Evolutionary conservation across 176 grass and related monocot species (phyloP).

Genomic region (Carex littledalei): DNA sequence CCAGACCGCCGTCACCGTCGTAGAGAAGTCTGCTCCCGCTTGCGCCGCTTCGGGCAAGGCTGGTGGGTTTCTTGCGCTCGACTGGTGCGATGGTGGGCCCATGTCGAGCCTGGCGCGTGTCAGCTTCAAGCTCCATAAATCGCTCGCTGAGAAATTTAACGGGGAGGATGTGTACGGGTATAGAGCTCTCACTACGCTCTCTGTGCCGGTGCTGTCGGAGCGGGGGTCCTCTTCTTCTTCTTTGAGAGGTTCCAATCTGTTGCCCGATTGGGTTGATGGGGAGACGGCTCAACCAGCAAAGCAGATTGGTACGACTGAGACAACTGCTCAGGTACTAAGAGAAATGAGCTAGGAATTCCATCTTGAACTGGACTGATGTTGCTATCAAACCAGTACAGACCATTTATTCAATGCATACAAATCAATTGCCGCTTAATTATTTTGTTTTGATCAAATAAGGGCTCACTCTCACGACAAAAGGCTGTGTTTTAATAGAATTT

Average conservation of each 20-base stretch:
- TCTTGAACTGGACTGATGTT: background rate
- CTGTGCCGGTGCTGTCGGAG: constrained; percentile 26
- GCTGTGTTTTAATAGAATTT: background rate
- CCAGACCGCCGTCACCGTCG: constrained; percentile 30
- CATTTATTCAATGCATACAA: background rate
- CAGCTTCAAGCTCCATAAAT: constrained; percentile 64
- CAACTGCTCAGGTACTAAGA: constrained; percentile 53
- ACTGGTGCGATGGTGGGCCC: constrained; percentile 73
- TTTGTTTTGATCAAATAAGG: background rate
- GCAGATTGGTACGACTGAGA: constrained; percentile 57
- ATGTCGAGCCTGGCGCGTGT: constrained; percentile 53
- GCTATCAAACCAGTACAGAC: background rate
- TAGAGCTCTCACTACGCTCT: constrained; percentile 70
- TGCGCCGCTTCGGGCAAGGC: constrained; percentile 90
- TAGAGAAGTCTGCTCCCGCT: constrained; percentile 63
- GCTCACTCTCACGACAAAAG: background rate
- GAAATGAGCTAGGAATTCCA: background rate
- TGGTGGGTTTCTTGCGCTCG: constrained; percentile 82
- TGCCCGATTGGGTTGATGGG: constrained; percentile 71
- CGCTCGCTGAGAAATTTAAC: constrained; percentile 48
- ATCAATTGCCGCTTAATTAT: background rate
- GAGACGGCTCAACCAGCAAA: constrained; percentile 39
- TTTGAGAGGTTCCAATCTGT: background rate
- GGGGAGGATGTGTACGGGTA: constrained; percentile 58
- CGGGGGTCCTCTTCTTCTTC: background rate